Evolutionary conservation across 2,329 filamentous ascomycete species (phyloP).

Genomic region (Claviceps cyperi): DNA sequence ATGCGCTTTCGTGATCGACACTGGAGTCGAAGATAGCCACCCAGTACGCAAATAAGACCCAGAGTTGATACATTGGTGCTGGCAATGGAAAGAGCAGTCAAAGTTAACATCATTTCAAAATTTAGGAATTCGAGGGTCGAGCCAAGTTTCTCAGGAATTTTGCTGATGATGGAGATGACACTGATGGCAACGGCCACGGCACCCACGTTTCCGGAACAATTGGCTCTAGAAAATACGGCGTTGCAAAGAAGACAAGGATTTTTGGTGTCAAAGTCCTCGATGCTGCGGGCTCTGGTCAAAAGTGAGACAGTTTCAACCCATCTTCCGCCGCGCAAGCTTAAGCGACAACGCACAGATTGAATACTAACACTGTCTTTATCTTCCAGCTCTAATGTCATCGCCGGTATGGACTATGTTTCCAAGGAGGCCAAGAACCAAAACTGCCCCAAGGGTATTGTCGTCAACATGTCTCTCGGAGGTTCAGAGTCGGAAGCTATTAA

Average conservation of each 20-base stretch:
- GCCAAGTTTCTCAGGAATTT: constrained; percentile 26
- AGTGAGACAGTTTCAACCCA: constrained; percentile 15
- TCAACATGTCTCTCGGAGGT: constrained; percentile 43
- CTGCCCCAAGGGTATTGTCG: constrained; percentile 30
- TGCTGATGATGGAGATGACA: constrained; percentile 18
- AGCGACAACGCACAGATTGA: not conserved
- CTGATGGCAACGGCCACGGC: constrained; percentile 31
- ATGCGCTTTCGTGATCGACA: constrained; percentile 31
- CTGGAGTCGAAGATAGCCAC: constrained; percentile 24
- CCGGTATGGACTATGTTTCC: constrained; percentile 28
- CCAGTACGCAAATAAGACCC: constrained; percentile 13
- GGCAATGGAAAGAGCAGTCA: not conserved
- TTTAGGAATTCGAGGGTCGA: constrained; percentile 26
- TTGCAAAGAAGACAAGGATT: constrained; percentile 29
- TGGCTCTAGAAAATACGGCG: constrained; percentile 26
- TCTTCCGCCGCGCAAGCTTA: not conserved
- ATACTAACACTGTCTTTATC: not conserved
- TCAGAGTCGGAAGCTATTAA: constrained; percentile 29
- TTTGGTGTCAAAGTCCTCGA: constrained; percentile 32
- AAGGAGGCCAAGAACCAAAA: constrained; percentile 18
- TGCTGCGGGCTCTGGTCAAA: constrained; percentile 21
- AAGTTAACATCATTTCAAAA: not conserved
- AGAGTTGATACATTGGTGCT: too few species aligned
- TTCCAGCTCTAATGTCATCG: constrained; percentile 24
- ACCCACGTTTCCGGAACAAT: constrained; percentile 33